These are phyloP conservation scores for Neurospora sp. DNA, from an alignment of 2,329 filamentous ascomycete species.

Conservation along the genomic window DNA sequence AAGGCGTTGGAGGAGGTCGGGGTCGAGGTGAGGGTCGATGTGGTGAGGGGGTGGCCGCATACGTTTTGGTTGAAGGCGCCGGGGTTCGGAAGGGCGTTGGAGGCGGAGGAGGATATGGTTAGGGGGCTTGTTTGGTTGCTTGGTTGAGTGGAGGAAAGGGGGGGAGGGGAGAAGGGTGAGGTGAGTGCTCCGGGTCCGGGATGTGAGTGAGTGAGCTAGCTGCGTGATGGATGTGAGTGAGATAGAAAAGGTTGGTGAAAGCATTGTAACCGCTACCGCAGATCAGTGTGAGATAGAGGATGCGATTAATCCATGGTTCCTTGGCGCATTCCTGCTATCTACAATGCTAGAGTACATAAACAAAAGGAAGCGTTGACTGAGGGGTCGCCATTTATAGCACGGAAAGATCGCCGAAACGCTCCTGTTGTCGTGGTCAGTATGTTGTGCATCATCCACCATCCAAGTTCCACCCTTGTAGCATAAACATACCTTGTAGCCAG, in stretches of 20 bases:
- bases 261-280: background rate
- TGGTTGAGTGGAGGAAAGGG: background rate
- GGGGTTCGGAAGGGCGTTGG: constrained; percentile 28
- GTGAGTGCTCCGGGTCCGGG: background rate
- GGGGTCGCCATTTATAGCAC: constrained; percentile 58
- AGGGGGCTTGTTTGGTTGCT: constrained; percentile 32
- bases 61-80: constrained; percentile 43
- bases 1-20: constrained; percentile 30
- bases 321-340: constrained; percentile 37
- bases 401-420: constrained; percentile 98
- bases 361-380: constrained; percentile 33
- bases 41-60: constrained; percentile 39
- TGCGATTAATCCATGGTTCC: constrained; percentile 4
- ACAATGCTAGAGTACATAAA: constrained; percentile 63
- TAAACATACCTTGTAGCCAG: constrained; percentile 86
- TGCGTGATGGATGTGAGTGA: background rate
- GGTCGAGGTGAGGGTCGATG: constrained; percentile 30
- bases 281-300: background rate
- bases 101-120: constrained; percentile 33
- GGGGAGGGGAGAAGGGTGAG: background rate
- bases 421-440: constrained; percentile 53
- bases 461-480: background rate
- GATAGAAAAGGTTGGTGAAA: background rate
- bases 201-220: background rate
- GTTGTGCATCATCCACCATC: background rate